Evolutionary conservation across 2,329 filamentous ascomycete species (phyloP).

Genomic region (Lomentospora prolificans): DNA sequence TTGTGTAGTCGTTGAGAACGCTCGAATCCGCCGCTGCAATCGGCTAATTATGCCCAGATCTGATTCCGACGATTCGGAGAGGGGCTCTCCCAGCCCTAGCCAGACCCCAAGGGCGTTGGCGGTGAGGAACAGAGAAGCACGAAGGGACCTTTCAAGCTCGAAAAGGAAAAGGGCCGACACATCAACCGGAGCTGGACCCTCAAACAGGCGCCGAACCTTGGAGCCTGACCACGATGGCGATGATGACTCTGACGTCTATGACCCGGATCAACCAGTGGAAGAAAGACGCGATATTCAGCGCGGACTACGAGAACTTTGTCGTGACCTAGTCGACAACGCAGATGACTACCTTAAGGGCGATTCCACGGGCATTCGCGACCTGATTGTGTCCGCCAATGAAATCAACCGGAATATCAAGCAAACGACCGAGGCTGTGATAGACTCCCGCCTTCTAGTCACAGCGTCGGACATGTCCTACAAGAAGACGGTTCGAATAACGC

Average conservation of each 20-base stretch:
- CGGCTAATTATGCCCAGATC: background rate
- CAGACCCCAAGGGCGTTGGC: slow-evolving; percentile 1
- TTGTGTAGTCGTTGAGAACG: too few relatives aligned
- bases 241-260: slow-evolving; percentile 44
- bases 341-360: slow-evolving; percentile 60
- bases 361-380: slow-evolving; percentile 54
- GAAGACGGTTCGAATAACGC: slow-evolving; percentile 63
- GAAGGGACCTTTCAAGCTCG: slow-evolving; percentile 13
- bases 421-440: slow-evolving; percentile 81
- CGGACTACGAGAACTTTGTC: slow-evolving; percentile 58
- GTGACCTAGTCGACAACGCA: slow-evolving; percentile 53
- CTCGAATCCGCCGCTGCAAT: too few relatives aligned
- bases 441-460: slow-evolving; percentile 75
- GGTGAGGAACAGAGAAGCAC: background rate
- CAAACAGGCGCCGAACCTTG: slow-evolving; percentile 16
- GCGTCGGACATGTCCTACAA: slow-evolving; percentile 73
- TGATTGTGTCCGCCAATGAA: slow-evolving; percentile 56
- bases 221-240: slow-evolving; percentile 15
- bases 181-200: slow-evolving; percentile 12
- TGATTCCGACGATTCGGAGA: background rate
- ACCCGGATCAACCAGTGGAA: slow-evolving; percentile 72
- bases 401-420: slow-evolving; percentile 65
- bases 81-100: background rate
- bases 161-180: slow-evolving; percentile 24
- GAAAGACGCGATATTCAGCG: slow-evolving; percentile 63